Evolutionary conservation across 169 alveolate genomes (phyloP).

Genomic region (Cyclospora cayetanensis): DNA sequence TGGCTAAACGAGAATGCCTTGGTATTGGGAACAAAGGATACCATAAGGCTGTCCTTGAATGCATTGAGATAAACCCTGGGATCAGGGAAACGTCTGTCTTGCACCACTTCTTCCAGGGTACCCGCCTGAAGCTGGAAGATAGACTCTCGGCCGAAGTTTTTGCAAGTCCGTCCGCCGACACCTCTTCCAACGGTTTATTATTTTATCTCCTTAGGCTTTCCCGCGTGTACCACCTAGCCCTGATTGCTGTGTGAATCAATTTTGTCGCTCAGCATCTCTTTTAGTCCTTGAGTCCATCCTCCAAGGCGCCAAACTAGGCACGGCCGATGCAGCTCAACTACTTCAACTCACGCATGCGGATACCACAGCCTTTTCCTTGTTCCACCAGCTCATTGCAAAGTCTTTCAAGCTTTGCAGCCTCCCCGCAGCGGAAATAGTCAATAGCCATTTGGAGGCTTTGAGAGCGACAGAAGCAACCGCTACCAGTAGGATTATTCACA

Average conservation of each 20-base stretch:
- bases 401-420: constrained; percentile 1
- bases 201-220: too few relatives aligned
- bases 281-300: constrained; percentile 1
- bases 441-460: constrained; percentile 40
- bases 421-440: neutral
- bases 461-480: constrained; percentile 7
- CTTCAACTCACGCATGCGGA: neutral
- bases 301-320: neutral
- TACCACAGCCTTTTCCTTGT: neutral
- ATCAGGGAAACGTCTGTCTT: neutral
- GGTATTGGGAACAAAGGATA: constrained; percentile 26
- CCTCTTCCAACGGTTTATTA: neutral
- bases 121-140: neutral
- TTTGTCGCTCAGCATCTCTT: constrained; percentile 14
- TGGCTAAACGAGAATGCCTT: constrained; percentile 15
- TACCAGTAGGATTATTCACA: neutral
- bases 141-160: constrained; percentile 24
- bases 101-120: neutral
- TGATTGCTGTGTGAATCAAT: neutral
- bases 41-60: neutral
- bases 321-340: neutral
- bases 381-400: neutral
- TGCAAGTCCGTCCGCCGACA: constrained; percentile 16
- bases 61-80: neutral
- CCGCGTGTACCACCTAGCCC: too few relatives aligned